Conservation (phyloP, 441 rosid species). For the Gossypium aridum region DNA sequence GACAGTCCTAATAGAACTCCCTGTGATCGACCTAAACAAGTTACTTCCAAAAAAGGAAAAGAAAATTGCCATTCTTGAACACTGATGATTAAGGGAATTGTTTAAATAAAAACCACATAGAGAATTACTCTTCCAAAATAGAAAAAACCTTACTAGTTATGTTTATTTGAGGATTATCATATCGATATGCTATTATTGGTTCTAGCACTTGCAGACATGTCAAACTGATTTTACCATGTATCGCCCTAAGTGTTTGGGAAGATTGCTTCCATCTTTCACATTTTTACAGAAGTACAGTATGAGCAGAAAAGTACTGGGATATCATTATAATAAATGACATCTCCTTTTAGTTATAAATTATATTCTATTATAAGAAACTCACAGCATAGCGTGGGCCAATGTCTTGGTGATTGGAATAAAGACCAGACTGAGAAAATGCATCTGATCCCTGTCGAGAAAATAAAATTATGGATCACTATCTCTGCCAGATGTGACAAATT, state of each 20-base stretch:
- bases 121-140: neutral
- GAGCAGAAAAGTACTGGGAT: conserved; percentile 4
- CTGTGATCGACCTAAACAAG: conserved; percentile 35
- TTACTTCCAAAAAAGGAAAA: conserved; percentile 7
- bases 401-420: conserved; percentile 98
- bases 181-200: neutral
- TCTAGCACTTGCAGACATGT: neutral
- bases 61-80: neutral
- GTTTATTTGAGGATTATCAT: neutral
- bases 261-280: neutral
- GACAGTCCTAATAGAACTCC: conserved; percentile 94
- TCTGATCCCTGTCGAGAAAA: conserved; percentile 72
- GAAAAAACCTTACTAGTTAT: neutral
- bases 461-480: conserved; percentile 16
- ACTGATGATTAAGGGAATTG: neutral
- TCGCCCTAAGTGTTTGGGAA: neutral
- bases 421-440: conserved; percentile 98
- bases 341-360: neutral
- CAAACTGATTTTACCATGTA: neutral
- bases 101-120: neutral
- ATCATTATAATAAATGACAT: neutral
- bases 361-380: neutral
- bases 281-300: neutral
- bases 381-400: conserved; percentile 94
- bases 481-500: conserved; percentile 11